phyloP scores from a whole-genome alignment of 83 land plant species.

The Picea abies region DNA sequence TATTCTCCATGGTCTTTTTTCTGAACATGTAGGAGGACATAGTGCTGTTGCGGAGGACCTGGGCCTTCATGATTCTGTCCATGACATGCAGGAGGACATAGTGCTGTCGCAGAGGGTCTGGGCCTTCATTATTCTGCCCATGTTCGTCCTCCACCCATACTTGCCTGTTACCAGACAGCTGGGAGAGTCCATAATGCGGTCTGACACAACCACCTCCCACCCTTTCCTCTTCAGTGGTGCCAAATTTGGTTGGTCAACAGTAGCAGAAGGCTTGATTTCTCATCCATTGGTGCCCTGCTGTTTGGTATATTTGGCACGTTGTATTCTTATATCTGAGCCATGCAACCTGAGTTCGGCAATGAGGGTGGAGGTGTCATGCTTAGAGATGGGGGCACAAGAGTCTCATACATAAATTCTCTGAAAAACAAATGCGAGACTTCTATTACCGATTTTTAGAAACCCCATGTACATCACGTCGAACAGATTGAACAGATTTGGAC shows the following conservation, averaged over 20 bases:
- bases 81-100: slow-evolving; percentile 35
- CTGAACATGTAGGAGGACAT: slow-evolving; percentile 63
- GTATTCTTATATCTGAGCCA: slow-evolving; percentile 3
- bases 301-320: too few species aligned
- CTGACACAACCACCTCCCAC: slow-evolving; percentile 71
- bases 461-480: too few species aligned
- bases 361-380: slow-evolving; percentile 22
- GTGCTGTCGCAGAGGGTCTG: slow-evolving; percentile 67
- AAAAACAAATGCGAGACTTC: too few species aligned
- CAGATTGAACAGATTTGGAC: too few species aligned
- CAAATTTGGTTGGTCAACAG: too few species aligned
- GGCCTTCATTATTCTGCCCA: slow-evolving; percentile 83
- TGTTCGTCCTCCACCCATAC: slow-evolving; percentile 71
- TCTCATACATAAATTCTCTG: slow-evolving; percentile 9
- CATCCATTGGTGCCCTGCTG: too few species aligned
- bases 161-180: slow-evolving; percentile 77
- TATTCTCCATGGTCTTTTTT: slow-evolving; percentile 74
- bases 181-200: slow-evolving; percentile 67
- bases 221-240: too few species aligned
- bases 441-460: too few species aligned
- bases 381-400: slow-evolving; percentile 6
- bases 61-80: slow-evolving; percentile 61
- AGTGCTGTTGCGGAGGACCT: slow-evolving; percentile 40
- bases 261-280: too few species aligned
- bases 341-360: slow-evolving; percentile 26